Evolutionary conservation across 2,329 filamentous ascomycete genomes (phyloP).

Genomic region (Rhynchosporium agropyri): DNA sequence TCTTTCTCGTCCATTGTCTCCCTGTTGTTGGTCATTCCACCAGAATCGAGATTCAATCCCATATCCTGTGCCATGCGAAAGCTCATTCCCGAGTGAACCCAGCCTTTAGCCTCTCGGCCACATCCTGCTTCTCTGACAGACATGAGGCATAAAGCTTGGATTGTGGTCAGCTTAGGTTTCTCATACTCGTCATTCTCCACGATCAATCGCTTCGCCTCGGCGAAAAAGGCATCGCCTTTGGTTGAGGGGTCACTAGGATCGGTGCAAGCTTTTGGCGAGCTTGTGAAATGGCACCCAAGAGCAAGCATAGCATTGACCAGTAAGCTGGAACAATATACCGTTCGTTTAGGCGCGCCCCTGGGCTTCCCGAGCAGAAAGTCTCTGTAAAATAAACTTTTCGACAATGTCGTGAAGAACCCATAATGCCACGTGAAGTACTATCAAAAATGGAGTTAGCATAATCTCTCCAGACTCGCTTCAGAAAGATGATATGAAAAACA

Average conservation of each 20-base stretch:
- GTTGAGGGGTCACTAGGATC: slow-evolving; percentile 76
- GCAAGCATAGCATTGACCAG: slow-evolving; percentile 94
- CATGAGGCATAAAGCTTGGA: slow-evolving; percentile 93
- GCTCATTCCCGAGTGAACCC: slow-evolving; percentile 98
- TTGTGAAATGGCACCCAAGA: slow-evolving; percentile 90
- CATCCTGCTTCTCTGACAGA: slow-evolving; percentile 95
- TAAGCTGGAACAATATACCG: slow-evolving; percentile 82
- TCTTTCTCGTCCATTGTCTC: slow-evolving; percentile 74
- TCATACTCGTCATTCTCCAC: slow-evolving; percentile 93
- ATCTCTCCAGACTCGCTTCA: not conserved
- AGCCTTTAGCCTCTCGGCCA: slow-evolving; percentile 90
- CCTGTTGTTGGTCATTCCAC: slow-evolving; percentile 62
- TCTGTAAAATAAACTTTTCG: slow-evolving; percentile 81
- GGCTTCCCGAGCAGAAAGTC: slow-evolving; percentile 78
- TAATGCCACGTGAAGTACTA: slow-evolving; percentile 96
- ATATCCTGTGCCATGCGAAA: slow-evolving; percentile 97
- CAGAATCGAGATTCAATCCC: slow-evolving; percentile 83
- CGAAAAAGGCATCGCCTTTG: slow-evolving; percentile 94
- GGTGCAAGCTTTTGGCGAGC: slow-evolving; percentile 70
- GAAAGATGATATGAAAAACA: not conserved
- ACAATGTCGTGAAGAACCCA: slow-evolving; percentile 89
- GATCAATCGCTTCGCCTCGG: slow-evolving; percentile 86
- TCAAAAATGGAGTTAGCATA: not conserved
- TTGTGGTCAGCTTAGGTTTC: slow-evolving; percentile 82
- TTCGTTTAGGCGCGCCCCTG: slow-evolving; percentile 53